Conservation (phyloP, 2,329 filamentous ascomycete species). For the Paraphoma chrysanthemicola region DNA sequence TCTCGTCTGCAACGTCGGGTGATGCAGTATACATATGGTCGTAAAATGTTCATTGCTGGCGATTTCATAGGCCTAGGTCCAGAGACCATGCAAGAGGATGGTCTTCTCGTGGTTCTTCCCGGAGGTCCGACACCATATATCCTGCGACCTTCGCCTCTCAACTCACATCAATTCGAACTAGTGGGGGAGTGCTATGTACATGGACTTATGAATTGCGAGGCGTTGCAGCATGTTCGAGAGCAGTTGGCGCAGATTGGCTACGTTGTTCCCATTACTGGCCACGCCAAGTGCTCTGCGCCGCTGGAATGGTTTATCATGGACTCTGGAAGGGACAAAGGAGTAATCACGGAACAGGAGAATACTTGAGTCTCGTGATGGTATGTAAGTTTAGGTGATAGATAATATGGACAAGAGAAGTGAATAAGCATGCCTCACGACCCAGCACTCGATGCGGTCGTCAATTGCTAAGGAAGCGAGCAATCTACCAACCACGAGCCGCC, state of each 20-base stretch:
- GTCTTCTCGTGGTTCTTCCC: not conserved
- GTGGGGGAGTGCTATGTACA: not conserved
- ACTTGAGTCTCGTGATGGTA: too few species aligned
- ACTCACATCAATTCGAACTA: not conserved
- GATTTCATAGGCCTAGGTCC: not conserved
- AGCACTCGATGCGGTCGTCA: too few species aligned
- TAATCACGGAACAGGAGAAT: too few species aligned
- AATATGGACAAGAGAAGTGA: not conserved
- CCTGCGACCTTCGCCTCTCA: not conserved
- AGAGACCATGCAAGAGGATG: not conserved
- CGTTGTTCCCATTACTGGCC: not conserved
- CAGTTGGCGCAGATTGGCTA: not conserved
- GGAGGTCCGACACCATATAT: not conserved
- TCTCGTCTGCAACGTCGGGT: not conserved
- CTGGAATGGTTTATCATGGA: not conserved
- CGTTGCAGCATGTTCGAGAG: not conserved
- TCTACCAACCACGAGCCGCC: constrained; percentile 20
- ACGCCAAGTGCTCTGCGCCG: not conserved
- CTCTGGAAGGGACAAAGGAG: not conserved
- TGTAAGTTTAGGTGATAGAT: too few species aligned
- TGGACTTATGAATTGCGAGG: not conserved
- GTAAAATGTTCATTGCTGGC: not conserved
- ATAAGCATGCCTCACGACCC: not conserved
- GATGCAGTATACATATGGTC: not conserved
- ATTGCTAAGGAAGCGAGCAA: too few species aligned